Percentiles rank a stretch among this genome's conserved stretches.
phyloP scores from a whole-genome alignment of 176 grass and related monocot genomes.

The Ensete glaucum region DNA sequence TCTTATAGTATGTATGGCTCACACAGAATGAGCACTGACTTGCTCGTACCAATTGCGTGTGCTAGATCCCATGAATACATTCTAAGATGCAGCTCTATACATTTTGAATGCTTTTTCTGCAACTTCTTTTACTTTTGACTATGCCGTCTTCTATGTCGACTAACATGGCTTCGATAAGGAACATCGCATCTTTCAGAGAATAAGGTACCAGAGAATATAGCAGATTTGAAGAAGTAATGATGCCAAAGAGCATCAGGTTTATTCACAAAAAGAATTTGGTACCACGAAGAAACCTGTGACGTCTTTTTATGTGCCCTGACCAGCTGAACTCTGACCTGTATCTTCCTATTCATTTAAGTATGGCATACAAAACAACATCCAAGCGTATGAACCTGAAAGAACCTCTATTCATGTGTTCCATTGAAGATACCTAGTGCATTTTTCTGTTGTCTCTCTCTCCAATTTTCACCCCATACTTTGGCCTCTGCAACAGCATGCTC shows the following conservation, averaged over 20 bases:
- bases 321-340: background rate
- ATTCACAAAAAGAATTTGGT: slow-evolving; percentile 10
- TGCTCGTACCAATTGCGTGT: background rate
- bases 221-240: background rate
- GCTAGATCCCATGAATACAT: background rate
- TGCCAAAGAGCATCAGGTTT: background rate
- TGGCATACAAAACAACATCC: background rate
- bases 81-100: background rate
- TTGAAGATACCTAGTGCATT: slow-evolving; percentile 34
- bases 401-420: slow-evolving; percentile 15
- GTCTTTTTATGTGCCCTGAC: background rate
- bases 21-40: background rate
- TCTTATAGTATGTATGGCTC: background rate
- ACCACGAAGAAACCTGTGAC: background rate
- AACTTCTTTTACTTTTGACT: background rate
- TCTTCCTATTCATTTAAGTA: background rate
- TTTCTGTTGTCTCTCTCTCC: slow-evolving; percentile 27
- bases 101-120: no score
- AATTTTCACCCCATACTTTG: slow-evolving; percentile 57
- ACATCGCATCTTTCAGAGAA: background rate
- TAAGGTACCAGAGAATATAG: background rate
- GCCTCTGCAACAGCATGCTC: slow-evolving; percentile 24
- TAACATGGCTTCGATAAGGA: background rate
- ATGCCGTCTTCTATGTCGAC: background rate
- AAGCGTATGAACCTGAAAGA: background rate